A percentile compares a stretch with the other conserved stretches of the same genome.
Conservation (phyloP, 2,329 filamentous ascomycete species). For the Clonostachys solani region DNA sequence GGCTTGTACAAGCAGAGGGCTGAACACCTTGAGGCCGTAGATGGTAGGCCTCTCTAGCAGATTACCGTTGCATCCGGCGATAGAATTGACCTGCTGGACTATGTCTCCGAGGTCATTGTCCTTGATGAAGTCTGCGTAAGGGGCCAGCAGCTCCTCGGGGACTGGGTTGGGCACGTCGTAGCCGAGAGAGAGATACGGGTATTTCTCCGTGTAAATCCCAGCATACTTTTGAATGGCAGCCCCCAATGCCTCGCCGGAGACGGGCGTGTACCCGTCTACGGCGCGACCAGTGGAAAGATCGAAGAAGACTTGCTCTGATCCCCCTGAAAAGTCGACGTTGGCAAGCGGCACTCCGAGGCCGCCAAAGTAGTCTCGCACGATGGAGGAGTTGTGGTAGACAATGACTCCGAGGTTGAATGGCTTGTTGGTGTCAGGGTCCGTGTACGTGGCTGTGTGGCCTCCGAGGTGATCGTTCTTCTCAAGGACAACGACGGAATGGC, state of each 20-base stretch:
- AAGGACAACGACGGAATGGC: constrained; percentile 21
- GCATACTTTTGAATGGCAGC: neutral
- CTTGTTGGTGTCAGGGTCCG: neutral
- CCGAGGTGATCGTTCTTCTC: constrained; percentile 22
- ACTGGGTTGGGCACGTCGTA: constrained; percentile 33
- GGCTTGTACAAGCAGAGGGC: neutral
- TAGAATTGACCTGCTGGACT: neutral
- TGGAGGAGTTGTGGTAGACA: neutral
- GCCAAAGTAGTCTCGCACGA: neutral
- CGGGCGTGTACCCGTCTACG: neutral
- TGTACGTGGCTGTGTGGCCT: neutral
- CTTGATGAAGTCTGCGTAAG: constrained; percentile 33
- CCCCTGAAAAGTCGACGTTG: too few species aligned
- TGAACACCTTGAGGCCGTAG: neutral
- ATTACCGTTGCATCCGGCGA: neutral
- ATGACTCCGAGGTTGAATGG: neutral
- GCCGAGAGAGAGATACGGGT: neutral
- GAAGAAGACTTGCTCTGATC: neutral
- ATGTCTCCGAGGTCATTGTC: constrained; percentile 7
- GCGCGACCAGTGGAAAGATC: neutral
- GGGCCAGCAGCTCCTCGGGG: constrained; percentile 34
- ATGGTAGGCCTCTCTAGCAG: neutral
- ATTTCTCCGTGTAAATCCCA: neutral
- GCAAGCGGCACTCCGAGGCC: neutral
- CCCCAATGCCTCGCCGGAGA: neutral